Evolutionary conservation across 2,329 filamentous ascomycete genomes (phyloP).

Genomic region (Botrytis byssoidea): DNA sequence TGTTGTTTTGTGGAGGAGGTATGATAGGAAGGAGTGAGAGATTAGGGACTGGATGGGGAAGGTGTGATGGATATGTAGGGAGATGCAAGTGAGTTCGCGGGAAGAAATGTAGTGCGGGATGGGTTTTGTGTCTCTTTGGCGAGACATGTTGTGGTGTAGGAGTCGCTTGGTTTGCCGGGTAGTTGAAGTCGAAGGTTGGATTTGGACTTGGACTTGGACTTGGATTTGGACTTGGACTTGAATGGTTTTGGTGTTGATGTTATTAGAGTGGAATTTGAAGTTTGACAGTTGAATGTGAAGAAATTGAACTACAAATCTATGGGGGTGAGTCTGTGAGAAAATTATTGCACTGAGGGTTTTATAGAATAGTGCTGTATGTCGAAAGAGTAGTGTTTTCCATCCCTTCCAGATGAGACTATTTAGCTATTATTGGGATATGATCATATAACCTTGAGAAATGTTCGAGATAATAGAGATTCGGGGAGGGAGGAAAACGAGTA

Average conservation of each 20-base stretch:
- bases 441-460: neutral
- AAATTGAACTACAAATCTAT: neutral
- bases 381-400: neutral
- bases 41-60: too few relatives aligned
- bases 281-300: neutral
- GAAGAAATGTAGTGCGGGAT: neutral
- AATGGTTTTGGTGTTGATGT: neutral
- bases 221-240: neutral
- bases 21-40: too few relatives aligned
- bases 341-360: neutral
- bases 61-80: too few relatives aligned
- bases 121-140: neutral
- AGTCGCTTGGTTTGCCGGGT: neutral
- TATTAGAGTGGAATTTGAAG: neutral
- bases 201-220: neutral
- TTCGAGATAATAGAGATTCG: neutral
- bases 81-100: too few relatives aligned
- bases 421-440: fast-evolving
- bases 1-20: neutral
- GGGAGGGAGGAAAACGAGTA: too few relatives aligned
- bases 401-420: neutral
- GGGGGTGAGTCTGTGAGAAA: neutral
- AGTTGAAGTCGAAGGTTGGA: neutral
- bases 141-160: too few relatives aligned
- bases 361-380: neutral